These are phyloP conservation scores for Ascochyta viciae-villosae DNA, from an alignment of 2,329 filamentous ascomycete genomes.

Conservation along the genomic window DNA sequence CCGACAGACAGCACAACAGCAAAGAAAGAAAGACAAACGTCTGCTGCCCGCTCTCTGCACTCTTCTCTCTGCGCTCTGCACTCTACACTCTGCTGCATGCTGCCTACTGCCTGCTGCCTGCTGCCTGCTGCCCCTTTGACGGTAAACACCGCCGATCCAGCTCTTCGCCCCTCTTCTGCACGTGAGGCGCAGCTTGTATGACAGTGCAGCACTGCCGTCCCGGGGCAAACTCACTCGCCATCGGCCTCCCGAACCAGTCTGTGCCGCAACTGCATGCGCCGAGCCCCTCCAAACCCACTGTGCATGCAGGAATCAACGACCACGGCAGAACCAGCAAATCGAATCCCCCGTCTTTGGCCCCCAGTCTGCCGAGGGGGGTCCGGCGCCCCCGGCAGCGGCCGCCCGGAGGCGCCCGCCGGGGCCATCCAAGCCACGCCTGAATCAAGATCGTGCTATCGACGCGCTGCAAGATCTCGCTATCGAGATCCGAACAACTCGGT, in stretches of 20 bases:
- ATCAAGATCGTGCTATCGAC: conserved; percentile 15
- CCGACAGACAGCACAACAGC: neutral
- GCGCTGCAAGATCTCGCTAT: conserved; percentile 15
- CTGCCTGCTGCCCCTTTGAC: neutral
- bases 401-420: neutral
- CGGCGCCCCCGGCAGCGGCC: too few relatives aligned
- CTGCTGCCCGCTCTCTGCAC: neutral
- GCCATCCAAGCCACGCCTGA: neutral
- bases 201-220: neutral
- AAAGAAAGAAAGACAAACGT: neutral
- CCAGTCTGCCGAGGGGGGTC: too few relatives aligned
- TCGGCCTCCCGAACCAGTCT: conserved; percentile 1
- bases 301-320: conserved; percentile 7
- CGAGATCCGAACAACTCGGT: conserved; percentile 2
- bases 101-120: too few relatives aligned
- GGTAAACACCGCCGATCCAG: neutral
- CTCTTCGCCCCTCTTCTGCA: neutral
- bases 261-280: conserved; percentile 12
- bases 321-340: conserved; percentile 3
- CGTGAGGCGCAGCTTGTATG: neutral
- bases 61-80: too few relatives aligned
- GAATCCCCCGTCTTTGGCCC: conserved; percentile 2
- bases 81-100: too few relatives aligned
- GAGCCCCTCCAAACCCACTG: conserved; percentile 10
- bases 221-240: neutral